These are phyloP conservation scores for Prunus padus DNA, from an alignment of 306 rosid species.

Conservation along the genomic window DNA sequence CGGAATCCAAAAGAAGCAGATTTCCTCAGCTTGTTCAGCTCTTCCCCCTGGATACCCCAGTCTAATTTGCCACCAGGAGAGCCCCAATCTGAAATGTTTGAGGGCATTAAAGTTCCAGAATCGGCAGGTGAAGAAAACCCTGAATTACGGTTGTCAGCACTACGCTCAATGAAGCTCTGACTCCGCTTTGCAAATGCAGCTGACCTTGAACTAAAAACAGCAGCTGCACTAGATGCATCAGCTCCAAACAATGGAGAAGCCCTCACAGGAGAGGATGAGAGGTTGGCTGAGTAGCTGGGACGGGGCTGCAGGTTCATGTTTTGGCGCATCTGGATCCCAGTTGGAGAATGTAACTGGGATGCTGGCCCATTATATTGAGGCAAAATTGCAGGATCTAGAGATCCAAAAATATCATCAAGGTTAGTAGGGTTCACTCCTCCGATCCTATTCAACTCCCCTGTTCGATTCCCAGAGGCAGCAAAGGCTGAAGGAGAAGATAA, in stretches of 20 bases:
- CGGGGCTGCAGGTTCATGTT: slow-evolving; percentile 46
- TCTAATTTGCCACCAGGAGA: slow-evolving; percentile 71
- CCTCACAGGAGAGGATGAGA: slow-evolving; percentile 44
- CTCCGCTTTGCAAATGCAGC: slow-evolving; percentile 63
- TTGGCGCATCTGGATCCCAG: slow-evolving; percentile 51
- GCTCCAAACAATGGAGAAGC: slow-evolving; percentile 46
- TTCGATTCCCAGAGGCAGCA: slow-evolving; percentile 38
- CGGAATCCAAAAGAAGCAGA: slow-evolving; percentile 69
- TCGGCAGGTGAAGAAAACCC: slow-evolving; percentile 51
- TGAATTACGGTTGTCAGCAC: slow-evolving; percentile 32
- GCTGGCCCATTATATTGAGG: slow-evolving; percentile 58
- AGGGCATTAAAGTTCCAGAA: slow-evolving; percentile 28
- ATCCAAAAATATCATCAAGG: slow-evolving; percentile 58
- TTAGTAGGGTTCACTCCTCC: slow-evolving; percentile 53
- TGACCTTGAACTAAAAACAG: slow-evolving; percentile 45
- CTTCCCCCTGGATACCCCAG: slow-evolving; percentile 64
- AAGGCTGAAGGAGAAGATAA: slow-evolving; percentile 38
- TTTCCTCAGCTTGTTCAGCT: slow-evolving; percentile 59
- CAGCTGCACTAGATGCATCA: slow-evolving; percentile 36
- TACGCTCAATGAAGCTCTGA: slow-evolving; percentile 68
- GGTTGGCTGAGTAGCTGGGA: slow-evolving; percentile 43
- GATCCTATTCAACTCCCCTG: slow-evolving; percentile 46
- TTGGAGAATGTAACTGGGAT: slow-evolving; percentile 52
- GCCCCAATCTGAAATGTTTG: slow-evolving; percentile 57
- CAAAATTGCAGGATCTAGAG: slow-evolving; percentile 49